phyloP scores from a whole-genome alignment of 768 basidiomycete genomes.

The Trametes cubensis region DNA sequence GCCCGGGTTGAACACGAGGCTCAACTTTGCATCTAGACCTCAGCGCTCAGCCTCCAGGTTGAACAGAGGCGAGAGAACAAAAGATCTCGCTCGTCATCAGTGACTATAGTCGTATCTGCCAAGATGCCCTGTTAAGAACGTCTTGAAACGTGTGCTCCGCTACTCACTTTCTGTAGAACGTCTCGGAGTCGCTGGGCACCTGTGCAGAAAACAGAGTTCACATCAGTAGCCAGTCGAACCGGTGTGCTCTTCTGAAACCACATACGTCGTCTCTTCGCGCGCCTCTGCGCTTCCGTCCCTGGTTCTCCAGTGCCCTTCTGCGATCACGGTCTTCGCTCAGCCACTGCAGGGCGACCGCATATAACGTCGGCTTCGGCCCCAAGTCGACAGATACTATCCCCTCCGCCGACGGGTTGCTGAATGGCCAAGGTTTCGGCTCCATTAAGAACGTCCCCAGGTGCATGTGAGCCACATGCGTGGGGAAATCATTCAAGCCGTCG shows the following conservation, averaged over 20 bases:
- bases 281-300: conserved; percentile 62
- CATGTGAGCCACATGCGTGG: conserved; percentile 93
- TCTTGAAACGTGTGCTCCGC: neutral
- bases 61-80: conserved; percentile 10
- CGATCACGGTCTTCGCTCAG: conserved; percentile 78
- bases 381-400: conserved; percentile 16
- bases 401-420: conserved; percentile 34
- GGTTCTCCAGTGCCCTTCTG: conserved; percentile 58
- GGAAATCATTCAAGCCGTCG: conserved; percentile 88
- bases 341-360: conserved; percentile 83
- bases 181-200: conserved; percentile 78
- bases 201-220: conserved; percentile 31
- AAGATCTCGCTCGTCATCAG: conserved; percentile 17
- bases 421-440: conserved; percentile 71
- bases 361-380: conserved; percentile 48
- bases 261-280: conserved; percentile 58
- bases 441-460: conserved; percentile 76
- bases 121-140: conserved; percentile 2
- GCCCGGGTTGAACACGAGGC: conserved; percentile 4
- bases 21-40: neutral
- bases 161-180: conserved; percentile 81
- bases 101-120: conserved; percentile 54
- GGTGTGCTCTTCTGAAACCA: conserved; percentile 12
- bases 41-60: conserved; percentile 9
- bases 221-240: neutral